Conservation (phyloP, 139 green algal genomes). For the Axilococcus clingmanii region DNA sequence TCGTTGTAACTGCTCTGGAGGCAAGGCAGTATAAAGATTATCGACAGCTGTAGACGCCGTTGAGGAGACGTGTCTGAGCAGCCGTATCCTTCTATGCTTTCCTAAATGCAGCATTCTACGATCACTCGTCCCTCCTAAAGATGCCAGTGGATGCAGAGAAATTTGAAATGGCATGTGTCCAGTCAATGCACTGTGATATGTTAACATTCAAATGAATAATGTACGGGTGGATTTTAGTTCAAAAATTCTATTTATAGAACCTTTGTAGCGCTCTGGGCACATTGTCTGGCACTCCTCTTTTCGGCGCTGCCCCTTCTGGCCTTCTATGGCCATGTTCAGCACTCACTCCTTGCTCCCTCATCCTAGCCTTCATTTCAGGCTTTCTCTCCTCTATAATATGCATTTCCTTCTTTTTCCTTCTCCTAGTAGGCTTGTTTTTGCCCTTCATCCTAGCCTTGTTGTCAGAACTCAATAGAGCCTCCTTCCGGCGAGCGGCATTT, state of each 20-base stretch:
- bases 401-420: slow-evolving; percentile 76
- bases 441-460: slow-evolving; percentile 80
- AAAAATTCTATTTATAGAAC: slow-evolving; percentile 47
- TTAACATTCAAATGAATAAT: no score
- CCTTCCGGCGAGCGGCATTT: slow-evolving; percentile 24
- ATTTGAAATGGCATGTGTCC: no score
- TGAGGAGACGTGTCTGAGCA: no score
- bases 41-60: no score
- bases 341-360: slow-evolving; percentile 24
- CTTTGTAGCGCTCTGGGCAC: slow-evolving; percentile 53
- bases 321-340: slow-evolving; percentile 10
- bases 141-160: no score
- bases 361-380: slow-evolving; percentile 15
- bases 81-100: no score
- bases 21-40: no score
- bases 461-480: slow-evolving; percentile 49
- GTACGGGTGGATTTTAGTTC: no score
- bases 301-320: slow-evolving; percentile 3
- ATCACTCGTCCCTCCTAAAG: no score
- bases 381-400: slow-evolving; percentile 80
- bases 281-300: slow-evolving; percentile 17
- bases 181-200: no score
- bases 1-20: no score
- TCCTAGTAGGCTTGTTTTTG: slow-evolving; percentile 76
- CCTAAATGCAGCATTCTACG: no score